phyloP scores from a whole-genome alignment of 2,329 filamentous ascomycete species.

The Cryphonectria parasitica region DNA sequence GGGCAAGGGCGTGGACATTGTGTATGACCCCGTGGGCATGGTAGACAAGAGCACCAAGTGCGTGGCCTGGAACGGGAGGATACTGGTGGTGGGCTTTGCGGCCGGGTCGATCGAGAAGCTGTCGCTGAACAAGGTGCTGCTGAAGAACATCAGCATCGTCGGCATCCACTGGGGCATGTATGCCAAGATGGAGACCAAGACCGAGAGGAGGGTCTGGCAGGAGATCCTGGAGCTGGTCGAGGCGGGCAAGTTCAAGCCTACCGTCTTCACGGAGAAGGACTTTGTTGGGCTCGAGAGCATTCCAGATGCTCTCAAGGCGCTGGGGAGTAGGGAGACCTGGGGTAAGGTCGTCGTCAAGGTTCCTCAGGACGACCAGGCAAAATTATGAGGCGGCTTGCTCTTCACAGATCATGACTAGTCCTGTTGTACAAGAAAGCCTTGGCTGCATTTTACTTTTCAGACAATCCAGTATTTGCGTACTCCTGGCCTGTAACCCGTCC shows the following conservation, averaged over 20 bases:
- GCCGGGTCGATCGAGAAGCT: conserved; percentile 88
- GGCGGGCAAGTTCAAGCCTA: conserved; percentile 78
- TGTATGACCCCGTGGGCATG: conserved; percentile 92
- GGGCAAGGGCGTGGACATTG: conserved; percentile 79
- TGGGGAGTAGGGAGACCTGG: conserved; percentile 86
- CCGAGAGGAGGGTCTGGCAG: conserved; percentile 75
- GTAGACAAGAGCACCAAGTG: conserved; percentile 89
- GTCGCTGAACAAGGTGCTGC: conserved; percentile 84
- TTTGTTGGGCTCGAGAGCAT: conserved; percentile 84
- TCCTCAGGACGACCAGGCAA: conserved; percentile 66
- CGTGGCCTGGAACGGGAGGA: conserved; percentile 87
- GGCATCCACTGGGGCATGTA: conserved; percentile 94
- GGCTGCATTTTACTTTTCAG: too few relatives aligned
- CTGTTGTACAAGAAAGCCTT: neutral
- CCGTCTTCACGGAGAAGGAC: conserved; percentile 78
- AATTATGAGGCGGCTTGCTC: conserved; percentile 45
- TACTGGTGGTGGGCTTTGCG: conserved; percentile 89
- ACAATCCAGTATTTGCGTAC: too few relatives aligned
- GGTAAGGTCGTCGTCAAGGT: conserved; percentile 94
- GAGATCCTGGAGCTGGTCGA: conserved; percentile 79
- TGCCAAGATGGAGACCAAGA: conserved; percentile 70
- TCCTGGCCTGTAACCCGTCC: neutral
- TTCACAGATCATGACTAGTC: neutral
- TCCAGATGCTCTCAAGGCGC: conserved; percentile 72
- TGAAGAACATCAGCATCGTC: conserved; percentile 92